Conservation (phyloP, 805 yeast genomes). For the Saturnispora zaruensis region DNA sequence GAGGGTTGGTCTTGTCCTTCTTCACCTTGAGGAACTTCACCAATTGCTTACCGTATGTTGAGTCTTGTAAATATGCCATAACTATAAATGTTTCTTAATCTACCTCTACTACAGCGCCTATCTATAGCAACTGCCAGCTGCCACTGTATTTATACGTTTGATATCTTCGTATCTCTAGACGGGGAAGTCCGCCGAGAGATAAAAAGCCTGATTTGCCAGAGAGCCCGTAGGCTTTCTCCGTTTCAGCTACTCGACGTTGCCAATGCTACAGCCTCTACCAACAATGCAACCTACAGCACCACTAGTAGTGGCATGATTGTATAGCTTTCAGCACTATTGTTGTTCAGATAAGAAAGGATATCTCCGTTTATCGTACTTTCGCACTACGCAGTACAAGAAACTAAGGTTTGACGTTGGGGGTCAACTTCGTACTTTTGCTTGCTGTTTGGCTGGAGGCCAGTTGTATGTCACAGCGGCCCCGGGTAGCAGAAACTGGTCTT, state of each 20-base stretch:
- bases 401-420: no score
- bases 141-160: not conserved
- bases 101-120: no score
- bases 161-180: not conserved
- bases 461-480: no score
- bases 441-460: no score
- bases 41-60: constrained; percentile 86
- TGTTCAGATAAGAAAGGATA: not conserved
- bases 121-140: not conserved
- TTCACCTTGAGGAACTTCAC: constrained; percentile 87
- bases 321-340: no score
- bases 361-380: not conserved
- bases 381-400: no score
- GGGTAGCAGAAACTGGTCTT: no score
- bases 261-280: not conserved
- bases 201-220: not conserved
- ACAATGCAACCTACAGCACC: not conserved
- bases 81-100: not conserved
- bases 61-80: constrained; percentile 31
- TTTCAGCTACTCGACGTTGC: not conserved
- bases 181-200: not conserved
- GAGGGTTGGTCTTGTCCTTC: constrained; percentile 64
- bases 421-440: no score
- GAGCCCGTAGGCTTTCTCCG: not conserved
- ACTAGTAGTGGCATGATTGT: not conserved